A percentile compares a stretch with the other conserved stretches of the same genome.
These are phyloP conservation scores for Hypoxylon fragiforme DNA, from an alignment of 495 filamentous ascomycete genomes.

Conservation along the genomic window DNA sequence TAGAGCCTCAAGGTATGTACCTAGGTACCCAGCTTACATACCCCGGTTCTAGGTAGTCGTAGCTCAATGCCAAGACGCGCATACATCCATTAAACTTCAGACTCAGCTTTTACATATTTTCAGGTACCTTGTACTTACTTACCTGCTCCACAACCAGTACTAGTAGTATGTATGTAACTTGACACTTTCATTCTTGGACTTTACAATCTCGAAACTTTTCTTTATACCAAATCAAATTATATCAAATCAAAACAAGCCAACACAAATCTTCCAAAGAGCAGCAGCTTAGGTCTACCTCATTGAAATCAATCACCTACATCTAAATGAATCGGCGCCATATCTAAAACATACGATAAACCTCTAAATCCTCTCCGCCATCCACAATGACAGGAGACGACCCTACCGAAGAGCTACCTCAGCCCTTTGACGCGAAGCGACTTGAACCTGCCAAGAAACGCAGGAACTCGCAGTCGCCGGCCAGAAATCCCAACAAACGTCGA, in stretches of 20 bases:
- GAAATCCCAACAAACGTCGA: constrained; percentile 13
- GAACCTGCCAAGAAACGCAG: constrained; percentile 44
- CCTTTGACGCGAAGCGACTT: constrained; percentile 47
- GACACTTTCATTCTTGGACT: too few species aligned
- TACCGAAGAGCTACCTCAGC: constrained; percentile 39
- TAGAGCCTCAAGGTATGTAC: constrained; percentile 18
- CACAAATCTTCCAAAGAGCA: too few species aligned
- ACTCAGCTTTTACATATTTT: too few species aligned
- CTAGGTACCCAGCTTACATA: constrained; percentile 12
- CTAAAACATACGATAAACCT: background rate
- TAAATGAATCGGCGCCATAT: too few species aligned
- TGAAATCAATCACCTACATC: background rate
- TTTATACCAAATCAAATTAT: background rate
- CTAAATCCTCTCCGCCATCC: constrained; percentile 1
- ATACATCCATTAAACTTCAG: background rate
- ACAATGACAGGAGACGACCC: constrained; percentile 35
- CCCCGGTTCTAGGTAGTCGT: constrained; percentile 8
- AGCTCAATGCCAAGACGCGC: constrained; percentile 20
- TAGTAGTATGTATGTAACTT: too few species aligned
- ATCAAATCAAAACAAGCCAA: too few species aligned
- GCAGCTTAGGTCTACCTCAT: too few species aligned
- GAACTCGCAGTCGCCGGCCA: constrained; percentile 20
- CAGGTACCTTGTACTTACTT: too few species aligned
- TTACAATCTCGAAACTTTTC: too few species aligned
- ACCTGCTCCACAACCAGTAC: too few species aligned